These are phyloP conservation scores for Verticillium longisporum DNA, from an alignment of 2,329 filamentous ascomycete genomes.

Conservation along the genomic window DNA sequence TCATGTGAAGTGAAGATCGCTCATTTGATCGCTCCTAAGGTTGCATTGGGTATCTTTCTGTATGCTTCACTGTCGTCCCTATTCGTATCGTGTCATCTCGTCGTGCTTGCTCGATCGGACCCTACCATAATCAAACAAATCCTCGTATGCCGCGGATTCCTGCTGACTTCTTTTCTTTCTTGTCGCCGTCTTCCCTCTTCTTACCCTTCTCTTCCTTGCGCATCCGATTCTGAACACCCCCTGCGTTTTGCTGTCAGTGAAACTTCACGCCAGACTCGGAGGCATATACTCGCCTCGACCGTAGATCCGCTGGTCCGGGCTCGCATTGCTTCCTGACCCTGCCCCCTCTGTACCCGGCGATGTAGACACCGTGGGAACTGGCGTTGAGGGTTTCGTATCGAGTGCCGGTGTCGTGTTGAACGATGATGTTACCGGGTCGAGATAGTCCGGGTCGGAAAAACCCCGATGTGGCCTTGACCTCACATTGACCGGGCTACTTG, in stretches of 20 bases:
- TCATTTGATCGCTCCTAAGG: background rate
- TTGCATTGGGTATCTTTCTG: background rate
- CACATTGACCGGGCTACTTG: conserved; percentile 29
- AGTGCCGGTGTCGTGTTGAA: conserved; percentile 36
- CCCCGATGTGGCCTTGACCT: conserved; percentile 30
- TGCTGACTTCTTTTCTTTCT: conserved; percentile 29
- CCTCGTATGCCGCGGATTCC: conserved; percentile 34
- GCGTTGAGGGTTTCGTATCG: conserved; percentile 21
- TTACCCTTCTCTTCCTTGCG: conserved; percentile 46
- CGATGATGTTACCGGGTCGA: conserved; percentile 33
- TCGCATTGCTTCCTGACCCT: conserved; percentile 19
- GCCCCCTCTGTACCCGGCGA: conserved; percentile 22
- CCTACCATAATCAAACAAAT: conserved; percentile 17
- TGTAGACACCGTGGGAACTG: conserved; percentile 17
- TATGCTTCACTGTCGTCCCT: background rate
- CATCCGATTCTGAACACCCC: conserved; percentile 39
- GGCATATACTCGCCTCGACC: conserved; percentile 33
- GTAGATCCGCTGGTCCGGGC: conserved; percentile 35
- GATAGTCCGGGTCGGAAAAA: conserved; percentile 35
- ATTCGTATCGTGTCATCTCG: background rate
- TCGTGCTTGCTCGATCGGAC: background rate
- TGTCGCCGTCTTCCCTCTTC: conserved; percentile 32
- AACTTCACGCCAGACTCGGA: background rate
- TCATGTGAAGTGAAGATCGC: background rate
- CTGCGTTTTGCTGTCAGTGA: conserved; percentile 17